Evolutionary conservation across 805 yeast species (phyloP).

Genomic region (Wickerhamiella alocasiicola): DNA sequence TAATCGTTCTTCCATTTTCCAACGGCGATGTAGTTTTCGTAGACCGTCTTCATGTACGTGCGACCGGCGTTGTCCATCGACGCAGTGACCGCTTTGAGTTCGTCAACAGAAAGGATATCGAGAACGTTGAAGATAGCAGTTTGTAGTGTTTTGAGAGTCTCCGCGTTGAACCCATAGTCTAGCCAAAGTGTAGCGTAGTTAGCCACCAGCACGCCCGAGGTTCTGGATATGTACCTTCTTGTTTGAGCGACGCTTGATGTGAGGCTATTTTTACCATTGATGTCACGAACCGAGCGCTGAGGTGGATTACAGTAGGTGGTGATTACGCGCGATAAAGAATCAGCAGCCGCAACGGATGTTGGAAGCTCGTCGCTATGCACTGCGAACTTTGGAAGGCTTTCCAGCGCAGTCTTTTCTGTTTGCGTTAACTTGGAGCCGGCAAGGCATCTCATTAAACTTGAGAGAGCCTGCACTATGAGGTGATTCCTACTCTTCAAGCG

Average conservation of each 20-base stretch:
- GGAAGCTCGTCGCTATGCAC: neutral
- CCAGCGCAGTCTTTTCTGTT: conserved; percentile 3
- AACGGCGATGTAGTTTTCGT: conserved; percentile 56
- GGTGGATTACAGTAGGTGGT: conserved; percentile 66
- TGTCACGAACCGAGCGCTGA: conserved; percentile 22
- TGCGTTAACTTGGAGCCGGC: conserved; percentile 17
- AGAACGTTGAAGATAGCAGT: conserved; percentile 51
- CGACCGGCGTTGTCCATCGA: conserved; percentile 60
- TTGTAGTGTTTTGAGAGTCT: conserved; percentile 37
- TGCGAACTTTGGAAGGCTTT: conserved; percentile 1
- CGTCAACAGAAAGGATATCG: conserved; percentile 56
- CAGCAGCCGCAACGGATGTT: conserved; percentile 17
- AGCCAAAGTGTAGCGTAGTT: conserved; percentile 49
- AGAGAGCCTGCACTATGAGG: conserved; percentile 39
- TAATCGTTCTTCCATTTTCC: conserved; percentile 73
- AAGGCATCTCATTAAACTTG: conserved; percentile 40
- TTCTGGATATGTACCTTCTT: conserved; percentile 31
- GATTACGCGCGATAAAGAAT: conserved; percentile 42
- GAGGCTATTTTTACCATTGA: conserved; percentile 30
- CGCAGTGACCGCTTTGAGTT: conserved; percentile 48
- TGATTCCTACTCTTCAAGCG: conserved; percentile 66
- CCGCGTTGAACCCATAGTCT: conserved; percentile 35
- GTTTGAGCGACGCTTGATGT: conserved; percentile 44
- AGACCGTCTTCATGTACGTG: conserved; percentile 51
- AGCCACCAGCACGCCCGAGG: conserved; percentile 35